A percentile compares a stretch with the other conserved stretches of the same genome.
Evolutionary conservation across 306 rosid species (phyloP).

Genomic region (Vigna trinervia): DNA sequence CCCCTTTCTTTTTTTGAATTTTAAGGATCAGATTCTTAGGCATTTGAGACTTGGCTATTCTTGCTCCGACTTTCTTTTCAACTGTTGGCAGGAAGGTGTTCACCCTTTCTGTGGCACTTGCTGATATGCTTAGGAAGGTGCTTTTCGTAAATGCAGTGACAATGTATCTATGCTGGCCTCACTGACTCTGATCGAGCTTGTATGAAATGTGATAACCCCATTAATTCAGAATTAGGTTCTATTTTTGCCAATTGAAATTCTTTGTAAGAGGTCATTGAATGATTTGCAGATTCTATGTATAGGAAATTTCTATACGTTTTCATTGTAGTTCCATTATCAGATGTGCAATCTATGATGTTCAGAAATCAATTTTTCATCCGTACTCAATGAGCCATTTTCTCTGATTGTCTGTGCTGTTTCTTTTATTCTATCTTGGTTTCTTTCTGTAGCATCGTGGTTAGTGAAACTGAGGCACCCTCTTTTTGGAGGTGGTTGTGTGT

Average conservation of each 20-base stretch:
- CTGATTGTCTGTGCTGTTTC: not conserved
- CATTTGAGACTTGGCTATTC: slow-evolving; percentile 25
- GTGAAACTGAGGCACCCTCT: too few relatives aligned
- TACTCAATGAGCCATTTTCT: not conserved
- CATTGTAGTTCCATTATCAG: slow-evolving; percentile 17
- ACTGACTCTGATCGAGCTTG: slow-evolving; percentile 36
- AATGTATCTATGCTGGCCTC: slow-evolving; percentile 25
- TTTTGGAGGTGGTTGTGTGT: too few relatives aligned
- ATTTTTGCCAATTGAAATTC: slow-evolving; percentile 25
- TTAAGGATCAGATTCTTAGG: slow-evolving; percentile 43
- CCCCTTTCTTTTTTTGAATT: slow-evolving; percentile 65
- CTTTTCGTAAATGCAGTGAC: slow-evolving; percentile 38
- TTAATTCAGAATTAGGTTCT: slow-evolving; percentile 39
- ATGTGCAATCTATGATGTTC: slow-evolving; percentile 28
- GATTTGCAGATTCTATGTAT: slow-evolving; percentile 32
- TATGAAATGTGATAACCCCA: not conserved
- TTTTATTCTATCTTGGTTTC: too few relatives aligned
- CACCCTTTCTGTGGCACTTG: slow-evolving; percentile 13
- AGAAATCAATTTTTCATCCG: slow-evolving; percentile 34
- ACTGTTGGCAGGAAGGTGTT: slow-evolving; percentile 19
- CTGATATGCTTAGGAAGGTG: slow-evolving; percentile 22
- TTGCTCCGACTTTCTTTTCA: slow-evolving; percentile 34
- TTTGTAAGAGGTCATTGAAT: slow-evolving; percentile 35
- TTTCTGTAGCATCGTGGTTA: not conserved
- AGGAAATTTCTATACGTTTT: slow-evolving; percentile 38